A percentile compares a stretch with the other conserved stretches of the same genome.
Conservation (phyloP, 371 early-diverging fungal species). For the Rhizomucor pusillus region DNA sequence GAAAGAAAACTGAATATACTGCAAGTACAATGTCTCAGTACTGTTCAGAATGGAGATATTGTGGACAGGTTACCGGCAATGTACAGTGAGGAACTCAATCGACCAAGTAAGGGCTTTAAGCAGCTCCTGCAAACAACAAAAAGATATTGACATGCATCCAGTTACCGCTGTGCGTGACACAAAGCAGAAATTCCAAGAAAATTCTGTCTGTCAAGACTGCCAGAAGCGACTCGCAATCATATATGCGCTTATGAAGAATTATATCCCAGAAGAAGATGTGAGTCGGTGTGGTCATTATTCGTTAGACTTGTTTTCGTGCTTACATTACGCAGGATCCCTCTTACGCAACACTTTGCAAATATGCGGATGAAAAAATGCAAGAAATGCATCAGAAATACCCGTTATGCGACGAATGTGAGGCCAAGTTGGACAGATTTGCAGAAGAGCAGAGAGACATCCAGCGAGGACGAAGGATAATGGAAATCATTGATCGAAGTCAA, state of each 20-base stretch:
- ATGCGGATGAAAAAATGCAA: constrained; percentile 13
- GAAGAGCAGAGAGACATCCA: constrained; percentile 10
- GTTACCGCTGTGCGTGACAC: background rate
- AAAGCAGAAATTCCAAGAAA: constrained; percentile 1
- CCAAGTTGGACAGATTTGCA: constrained; percentile 11
- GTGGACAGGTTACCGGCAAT: constrained; percentile 14
- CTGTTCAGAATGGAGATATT: constrained; percentile 20
- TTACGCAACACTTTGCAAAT: constrained; percentile 6
- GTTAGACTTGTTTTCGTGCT: background rate
- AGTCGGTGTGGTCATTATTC: background rate
- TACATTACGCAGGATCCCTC: constrained; percentile 13
- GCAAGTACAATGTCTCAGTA: background rate
- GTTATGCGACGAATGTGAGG: constrained; percentile 18
- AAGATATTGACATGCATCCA: background rate
- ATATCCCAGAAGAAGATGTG: constrained; percentile 21
- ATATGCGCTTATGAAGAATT: constrained; percentile 24
- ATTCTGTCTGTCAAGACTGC: constrained; percentile 16
- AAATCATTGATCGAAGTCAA: constrained; percentile 10
- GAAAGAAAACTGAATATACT: background rate
- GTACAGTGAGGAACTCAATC: constrained; percentile 11
- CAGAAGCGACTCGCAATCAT: constrained; percentile 15
- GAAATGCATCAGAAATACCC: constrained; percentile 20
- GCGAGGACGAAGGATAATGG: constrained; percentile 13
- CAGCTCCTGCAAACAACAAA: background rate
- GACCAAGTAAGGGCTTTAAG: constrained; percentile 10